Evolutionary conservation across 2,329 filamentous ascomycete genomes (phyloP).

Genomic region (Fusarium longipes): DNA sequence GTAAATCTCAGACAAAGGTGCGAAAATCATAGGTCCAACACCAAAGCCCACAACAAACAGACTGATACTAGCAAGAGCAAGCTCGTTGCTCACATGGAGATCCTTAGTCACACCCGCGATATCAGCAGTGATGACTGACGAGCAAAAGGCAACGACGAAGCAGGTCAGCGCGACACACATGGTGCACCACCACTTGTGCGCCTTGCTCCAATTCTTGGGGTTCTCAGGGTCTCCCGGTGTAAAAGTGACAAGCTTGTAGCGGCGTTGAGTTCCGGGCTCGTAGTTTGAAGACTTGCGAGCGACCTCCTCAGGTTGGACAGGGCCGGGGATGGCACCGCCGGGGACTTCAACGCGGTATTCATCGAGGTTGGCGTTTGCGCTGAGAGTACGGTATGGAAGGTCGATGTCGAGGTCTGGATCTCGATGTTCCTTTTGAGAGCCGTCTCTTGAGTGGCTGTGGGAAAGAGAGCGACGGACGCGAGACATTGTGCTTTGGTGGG

Average conservation of each 20-base stretch:
- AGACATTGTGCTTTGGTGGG: conserved; percentile 26
- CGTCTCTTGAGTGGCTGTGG: conserved; percentile 14
- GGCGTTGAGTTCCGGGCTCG: conserved; percentile 37
- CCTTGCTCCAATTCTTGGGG: conserved; percentile 86
- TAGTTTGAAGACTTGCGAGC: conserved; percentile 34
- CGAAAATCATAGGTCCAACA: conserved; percentile 82
- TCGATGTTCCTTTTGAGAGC: conserved; percentile 50
- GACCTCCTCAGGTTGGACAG: conserved; percentile 44
- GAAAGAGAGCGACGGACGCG: conserved; percentile 43
- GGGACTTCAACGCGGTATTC: conserved; percentile 75
- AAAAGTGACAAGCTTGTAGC: conserved; percentile 71
- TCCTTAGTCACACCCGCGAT: conserved; percentile 70
- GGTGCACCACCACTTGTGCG: conserved; percentile 84
- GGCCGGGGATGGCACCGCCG: conserved; percentile 69
- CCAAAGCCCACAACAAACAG: conserved; percentile 87
- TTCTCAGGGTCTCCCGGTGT: conserved; percentile 77
- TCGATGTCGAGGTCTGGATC: conserved; percentile 62
- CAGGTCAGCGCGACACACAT: conserved; percentile 84
- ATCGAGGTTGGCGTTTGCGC: conserved; percentile 67
- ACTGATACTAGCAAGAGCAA: conserved; percentile 76
- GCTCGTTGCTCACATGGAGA: conserved; percentile 77
- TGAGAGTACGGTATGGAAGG: conserved; percentile 74
- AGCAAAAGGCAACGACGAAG: conserved; percentile 78
- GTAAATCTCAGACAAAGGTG: conserved; percentile 80
- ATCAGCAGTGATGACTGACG: conserved; percentile 82